Conservation (phyloP, 331 rosid species). For the Prunus yedoensis region DNA sequence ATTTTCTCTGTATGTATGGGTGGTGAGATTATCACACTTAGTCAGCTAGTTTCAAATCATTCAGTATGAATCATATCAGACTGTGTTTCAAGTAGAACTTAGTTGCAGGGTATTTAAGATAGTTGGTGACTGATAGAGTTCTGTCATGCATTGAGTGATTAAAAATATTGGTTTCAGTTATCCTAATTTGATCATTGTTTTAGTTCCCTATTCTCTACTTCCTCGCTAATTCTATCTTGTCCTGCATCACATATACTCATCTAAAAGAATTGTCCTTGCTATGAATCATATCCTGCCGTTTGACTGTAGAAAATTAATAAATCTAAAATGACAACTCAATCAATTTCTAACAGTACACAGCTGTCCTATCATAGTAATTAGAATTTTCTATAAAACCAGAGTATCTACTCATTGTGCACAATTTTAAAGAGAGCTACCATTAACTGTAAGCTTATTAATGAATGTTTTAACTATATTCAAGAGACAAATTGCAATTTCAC, state of each 20-base stretch:
- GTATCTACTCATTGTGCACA: not conserved
- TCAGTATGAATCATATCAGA: not conserved
- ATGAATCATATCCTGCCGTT: not conserved
- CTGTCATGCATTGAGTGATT: not conserved
- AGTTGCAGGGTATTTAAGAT: not conserved
- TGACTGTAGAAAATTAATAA: too few species aligned
- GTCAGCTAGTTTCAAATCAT: not conserved
- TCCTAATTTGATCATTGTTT: not conserved
- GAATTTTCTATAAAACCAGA: not conserved
- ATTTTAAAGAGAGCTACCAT: not conserved
- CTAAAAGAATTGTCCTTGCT: not conserved
- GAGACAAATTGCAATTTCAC: not conserved
- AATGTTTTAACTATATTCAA: not conserved
- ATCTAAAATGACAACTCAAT: not conserved
- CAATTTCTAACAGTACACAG: not conserved
- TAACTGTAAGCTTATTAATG: not conserved
- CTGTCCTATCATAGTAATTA: not conserved
- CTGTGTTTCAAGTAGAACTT: slow-evolving; percentile 5
- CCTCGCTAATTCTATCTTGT: not conserved
- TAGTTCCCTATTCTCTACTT: not conserved
- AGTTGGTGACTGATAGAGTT: not conserved
- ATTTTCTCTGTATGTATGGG: not conserved
- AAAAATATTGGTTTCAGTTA: not conserved
- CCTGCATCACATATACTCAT: not conserved
- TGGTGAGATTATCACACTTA: not conserved